Evolutionary conservation across 352 stramenopile species (phyloP).

Genomic region (Phytophthora ohioensis): DNA sequence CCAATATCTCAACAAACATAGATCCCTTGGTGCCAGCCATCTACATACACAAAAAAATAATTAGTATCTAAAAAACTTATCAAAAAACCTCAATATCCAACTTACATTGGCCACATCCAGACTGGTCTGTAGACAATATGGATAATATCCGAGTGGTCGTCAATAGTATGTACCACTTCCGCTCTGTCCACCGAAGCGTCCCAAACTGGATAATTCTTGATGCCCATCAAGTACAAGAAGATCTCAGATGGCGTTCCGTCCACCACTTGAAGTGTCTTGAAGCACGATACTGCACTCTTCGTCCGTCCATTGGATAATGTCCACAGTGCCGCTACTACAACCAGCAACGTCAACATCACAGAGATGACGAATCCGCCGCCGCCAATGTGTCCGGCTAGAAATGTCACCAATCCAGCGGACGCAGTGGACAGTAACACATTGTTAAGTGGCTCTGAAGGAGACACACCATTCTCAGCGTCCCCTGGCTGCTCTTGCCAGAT

Average conservation of each 20-base stretch:
- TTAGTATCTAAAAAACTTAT: not conserved
- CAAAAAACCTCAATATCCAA: constrained; percentile 2
- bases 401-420: constrained; percentile 64
- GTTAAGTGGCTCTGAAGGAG: constrained; percentile 60
- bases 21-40: constrained; percentile 71
- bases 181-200: constrained; percentile 70
- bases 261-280: constrained; percentile 76
- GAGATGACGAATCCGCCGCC: constrained; percentile 62
- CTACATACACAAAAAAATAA: constrained; percentile 34
- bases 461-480: not conserved
- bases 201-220: constrained; percentile 76
- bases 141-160: constrained; percentile 84
- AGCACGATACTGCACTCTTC: constrained; percentile 59
- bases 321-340: constrained; percentile 60
- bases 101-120: constrained; percentile 85
- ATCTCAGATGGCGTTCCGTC: constrained; percentile 72
- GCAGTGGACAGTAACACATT: constrained; percentile 62
- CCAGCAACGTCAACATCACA: constrained; percentile 56
- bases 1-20: constrained; percentile 82
- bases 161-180: constrained; percentile 78
- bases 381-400: constrained; percentile 72
- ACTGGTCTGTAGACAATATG: constrained; percentile 77
- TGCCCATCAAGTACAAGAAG: constrained; percentile 81
- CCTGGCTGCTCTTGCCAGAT: constrained; percentile 66
- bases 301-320: constrained; percentile 56